Base-by-base conservation (phyloP, 139 green algal genomes). In the Desmodesmus armatus region DNA sequence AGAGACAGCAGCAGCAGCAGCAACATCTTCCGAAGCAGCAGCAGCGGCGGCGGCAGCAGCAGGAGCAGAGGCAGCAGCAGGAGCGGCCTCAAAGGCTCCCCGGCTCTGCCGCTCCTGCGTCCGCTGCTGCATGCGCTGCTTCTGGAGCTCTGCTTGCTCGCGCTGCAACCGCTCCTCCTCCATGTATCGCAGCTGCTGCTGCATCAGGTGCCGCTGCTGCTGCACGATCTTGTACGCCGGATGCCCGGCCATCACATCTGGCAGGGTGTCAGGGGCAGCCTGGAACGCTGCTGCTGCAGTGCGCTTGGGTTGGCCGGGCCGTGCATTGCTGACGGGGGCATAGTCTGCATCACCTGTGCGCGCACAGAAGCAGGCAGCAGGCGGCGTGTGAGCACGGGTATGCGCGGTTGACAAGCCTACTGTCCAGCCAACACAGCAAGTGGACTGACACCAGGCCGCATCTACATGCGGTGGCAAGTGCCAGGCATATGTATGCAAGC, bases 91-190 rank as follows among this genome's bases (percentile, higher is more conserved):
- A 79, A 40, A 43, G 1, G n/a, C 72, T 41, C 41, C 33, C 70
- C 43, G 21, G 72, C 72, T 35, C 49, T 25, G 31, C 55, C 27
- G 21, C 53, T 43, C 55, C 55, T 72, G 76, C 76, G 72, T 43
- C 25, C n/a, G 15, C 33, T 47, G 76, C 76, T 82, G 76, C 37
- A 82, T 53, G 55, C 71, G 47, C 55, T 82, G 76, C 76, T 82
- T 53, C 76, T 82, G 53, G 25, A 82, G 40, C 55, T 67, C 29
- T 37, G 40, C 25, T 39, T 82, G 76, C 76, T 82, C 76, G 37
- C 53, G 55, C 19, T 71, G 55, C 37, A 53, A 35, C 55, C 35
- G 41, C 53, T 72, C 27, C 2, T 82, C 76, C n/a, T 72, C 53
- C 6, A 71, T 25, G 55, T 58, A 3, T 13, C 76, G 53, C 76